Percentiles rank a stretch among this genome's conserved stretches.
Evolutionary conservation across 2,329 filamentous ascomycete species (phyloP).

Genomic region (Fusarium irregulare): DNA sequence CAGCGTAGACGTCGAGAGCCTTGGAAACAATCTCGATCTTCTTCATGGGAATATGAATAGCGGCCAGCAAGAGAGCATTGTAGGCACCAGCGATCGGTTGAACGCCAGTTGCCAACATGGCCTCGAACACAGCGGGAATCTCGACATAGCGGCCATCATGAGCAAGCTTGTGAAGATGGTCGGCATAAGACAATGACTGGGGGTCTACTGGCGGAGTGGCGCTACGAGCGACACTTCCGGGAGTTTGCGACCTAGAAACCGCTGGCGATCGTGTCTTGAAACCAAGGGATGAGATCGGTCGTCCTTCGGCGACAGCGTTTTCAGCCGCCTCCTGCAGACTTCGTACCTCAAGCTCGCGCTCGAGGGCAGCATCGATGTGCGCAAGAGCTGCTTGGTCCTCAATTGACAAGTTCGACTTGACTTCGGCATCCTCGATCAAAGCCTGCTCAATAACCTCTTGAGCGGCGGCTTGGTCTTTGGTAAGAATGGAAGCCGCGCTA

Average conservation of each 20-base stretch:
- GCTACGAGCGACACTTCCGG: slow-evolving; percentile 63
- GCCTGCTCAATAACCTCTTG: slow-evolving; percentile 49
- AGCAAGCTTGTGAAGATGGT: slow-evolving; percentile 80
- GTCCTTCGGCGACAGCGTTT: slow-evolving; percentile 53
- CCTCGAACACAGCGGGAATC: slow-evolving; percentile 91
- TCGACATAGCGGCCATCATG: slow-evolving; percentile 81
- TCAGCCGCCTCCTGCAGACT: slow-evolving; percentile 59
- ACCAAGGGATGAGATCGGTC: slow-evolving; percentile 54
- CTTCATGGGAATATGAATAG: slow-evolving; percentile 82
- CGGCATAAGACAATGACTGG: slow-evolving; percentile 78
- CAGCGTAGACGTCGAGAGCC: slow-evolving; percentile 92
- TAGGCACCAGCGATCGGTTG: slow-evolving; percentile 88
- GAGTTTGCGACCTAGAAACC: slow-evolving; percentile 55
- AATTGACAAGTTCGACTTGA: slow-evolving; percentile 54
- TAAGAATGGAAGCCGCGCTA: slow-evolving; percentile 64
- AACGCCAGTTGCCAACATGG: slow-evolving; percentile 84
- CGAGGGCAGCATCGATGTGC: slow-evolving; percentile 86
- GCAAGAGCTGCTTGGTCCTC: slow-evolving; percentile 73
- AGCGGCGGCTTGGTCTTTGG: slow-evolving; percentile 66
- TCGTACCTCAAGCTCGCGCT: slow-evolving; percentile 76
- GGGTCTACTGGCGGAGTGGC: slow-evolving; percentile 70
- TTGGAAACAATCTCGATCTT: slow-evolving; percentile 89
- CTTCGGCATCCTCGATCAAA: slow-evolving; percentile 51
- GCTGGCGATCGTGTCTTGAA: slow-evolving; percentile 57
- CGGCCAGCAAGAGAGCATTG: slow-evolving; percentile 87